Conservation (phyloP, 768 basidiomycete species). For the Candolleomyces eurysporus region DNA sequence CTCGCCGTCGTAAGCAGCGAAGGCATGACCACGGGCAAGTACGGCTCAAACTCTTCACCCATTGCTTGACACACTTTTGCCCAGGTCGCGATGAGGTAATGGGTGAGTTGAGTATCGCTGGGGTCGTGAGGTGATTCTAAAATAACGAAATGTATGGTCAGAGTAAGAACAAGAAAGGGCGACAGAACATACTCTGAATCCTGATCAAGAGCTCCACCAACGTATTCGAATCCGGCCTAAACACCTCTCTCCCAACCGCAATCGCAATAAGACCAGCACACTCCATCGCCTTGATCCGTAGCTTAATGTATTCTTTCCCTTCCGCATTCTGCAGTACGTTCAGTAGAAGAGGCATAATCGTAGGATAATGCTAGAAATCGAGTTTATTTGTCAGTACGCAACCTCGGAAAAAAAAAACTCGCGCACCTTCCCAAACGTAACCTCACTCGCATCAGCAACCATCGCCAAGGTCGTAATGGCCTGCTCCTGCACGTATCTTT, state of each 20-base stretch:
- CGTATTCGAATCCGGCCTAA: constrained; percentile 68
- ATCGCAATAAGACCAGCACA: constrained; percentile 86
- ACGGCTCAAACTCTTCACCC: constrained; percentile 82
- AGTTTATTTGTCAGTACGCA: constrained; percentile 5
- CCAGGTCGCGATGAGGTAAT: constrained; percentile 86
- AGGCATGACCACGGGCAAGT: constrained; percentile 83
- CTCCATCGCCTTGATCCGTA: constrained; percentile 87
- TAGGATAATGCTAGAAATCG: constrained; percentile 57
- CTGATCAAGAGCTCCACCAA: constrained; percentile 72
- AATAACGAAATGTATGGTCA: background rate
- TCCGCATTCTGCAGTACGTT: constrained; percentile 74
- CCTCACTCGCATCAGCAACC: constrained; percentile 84
- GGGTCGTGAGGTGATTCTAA: constrained; percentile 67
- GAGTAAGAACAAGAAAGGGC: background rate
- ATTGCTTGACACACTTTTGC: constrained; percentile 86
- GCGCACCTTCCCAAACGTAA: constrained; percentile 68
- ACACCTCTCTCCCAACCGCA: constrained; percentile 80
- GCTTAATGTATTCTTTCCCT: constrained; percentile 59
- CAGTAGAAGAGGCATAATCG: constrained; percentile 80
- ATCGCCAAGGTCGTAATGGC: constrained; percentile 86
- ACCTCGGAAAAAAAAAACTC: background rate
- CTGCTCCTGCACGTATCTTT: constrained; percentile 81
- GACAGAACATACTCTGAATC: constrained; percentile 60
- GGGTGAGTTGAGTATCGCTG: constrained; percentile 65
- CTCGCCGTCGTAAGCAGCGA: constrained; percentile 70